These are phyloP conservation scores for Alternaria rosae DNA, from an alignment of 2,329 filamentous ascomycete species.

Conservation along the genomic window DNA sequence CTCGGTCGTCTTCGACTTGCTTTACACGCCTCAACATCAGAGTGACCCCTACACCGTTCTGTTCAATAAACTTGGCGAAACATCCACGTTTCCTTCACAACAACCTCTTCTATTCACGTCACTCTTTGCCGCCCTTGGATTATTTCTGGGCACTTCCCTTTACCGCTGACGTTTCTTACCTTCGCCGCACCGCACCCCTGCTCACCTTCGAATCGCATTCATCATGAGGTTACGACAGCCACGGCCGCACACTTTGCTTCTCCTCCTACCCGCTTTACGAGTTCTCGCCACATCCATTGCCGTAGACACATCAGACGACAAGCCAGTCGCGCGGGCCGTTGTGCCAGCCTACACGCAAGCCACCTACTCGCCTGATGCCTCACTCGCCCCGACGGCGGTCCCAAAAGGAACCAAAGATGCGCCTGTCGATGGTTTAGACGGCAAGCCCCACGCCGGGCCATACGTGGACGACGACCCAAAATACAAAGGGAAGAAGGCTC, in stretches of 20 bases:
- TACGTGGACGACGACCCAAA: slow-evolving; percentile 65
- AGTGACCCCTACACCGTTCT: slow-evolving; percentile 10
- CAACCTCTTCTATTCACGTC: slow-evolving; percentile 17
- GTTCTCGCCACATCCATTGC: slow-evolving; percentile 60
- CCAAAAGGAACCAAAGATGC: slow-evolving; percentile 74
- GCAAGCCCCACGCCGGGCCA: slow-evolving; percentile 89
- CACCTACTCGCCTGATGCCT: slow-evolving; percentile 30
- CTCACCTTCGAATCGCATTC: slow-evolving; percentile 22
- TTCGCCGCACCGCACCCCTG: slow-evolving; percentile 11
- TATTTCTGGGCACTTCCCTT: background rate
- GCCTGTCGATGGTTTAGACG: slow-evolving; percentile 90
- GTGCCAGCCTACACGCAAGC: slow-evolving; percentile 32
- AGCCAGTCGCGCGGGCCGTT: slow-evolving; percentile 40
- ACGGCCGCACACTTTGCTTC: slow-evolving; percentile 55
- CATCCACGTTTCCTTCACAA: slow-evolving; percentile 3
- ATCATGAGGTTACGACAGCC: slow-evolving; percentile 67
- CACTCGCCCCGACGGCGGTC: slow-evolving; percentile 30
- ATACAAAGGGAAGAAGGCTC: slow-evolving; percentile 43
- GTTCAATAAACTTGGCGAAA: slow-evolving; percentile 7
- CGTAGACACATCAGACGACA: slow-evolving; percentile 36
- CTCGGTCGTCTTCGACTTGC: slow-evolving; percentile 22
- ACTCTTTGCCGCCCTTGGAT: slow-evolving; percentile 7
- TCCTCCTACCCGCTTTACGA: slow-evolving; percentile 68
- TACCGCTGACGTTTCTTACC: slow-evolving; percentile 4
- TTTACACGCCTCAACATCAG: slow-evolving; percentile 19